Base-by-base conservation (phyloP, 495 filamentous ascomycete genomes). In the Aspergillus sclerotioniger region DNA sequence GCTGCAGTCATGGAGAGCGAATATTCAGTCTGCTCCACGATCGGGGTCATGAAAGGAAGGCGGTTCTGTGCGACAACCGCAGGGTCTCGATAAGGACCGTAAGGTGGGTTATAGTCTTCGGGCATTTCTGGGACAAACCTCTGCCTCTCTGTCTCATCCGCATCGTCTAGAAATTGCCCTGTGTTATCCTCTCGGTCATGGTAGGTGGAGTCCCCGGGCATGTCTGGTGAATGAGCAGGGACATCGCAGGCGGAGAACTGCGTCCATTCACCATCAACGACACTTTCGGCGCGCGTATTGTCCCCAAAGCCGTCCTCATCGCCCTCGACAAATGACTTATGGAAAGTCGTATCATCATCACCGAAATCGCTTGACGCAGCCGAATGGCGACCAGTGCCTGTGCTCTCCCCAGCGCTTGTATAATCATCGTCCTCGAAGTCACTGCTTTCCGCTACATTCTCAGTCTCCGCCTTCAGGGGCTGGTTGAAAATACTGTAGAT, bases 401-500 rank as follows among this genome's bases (percentile, higher is more conserved):
- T 92, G 62, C 88, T 94, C 64, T 95, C 91, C 19, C 76, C 91
- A 54, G 83, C 90, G 60, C 88, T 92, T 0, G 88, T 90, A 65
- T 90, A 94, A 65, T 93, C 87, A 46, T 87, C 87, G 13, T 85
- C 81, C 6, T 89, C 87, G 47, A 83, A 82, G 17, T 83, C 84
- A 61, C 83, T 87, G 39, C 71, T 81, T 51, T 82, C 80, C 0
- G 67, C 69, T 16, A 60, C 67, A 57, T 67, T 63, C 16, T 78
- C 73, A 12, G 71, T 71, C 62, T 81, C 70, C 35, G 77, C 76
- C 62, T 90, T 84, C 46, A 96, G 70, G 8, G 95, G 93, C 47
- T 95, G 90, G 64, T 94, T 98, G 74, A 98, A 98, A 41, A 98
- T 87, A 58, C 89, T 90, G 70, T 98, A 96, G 49, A 98, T 97